phyloP scores from a whole-genome alignment of 225 moss, liverwort and hornwort genomes.

The Lunularia cruciata region DNA sequence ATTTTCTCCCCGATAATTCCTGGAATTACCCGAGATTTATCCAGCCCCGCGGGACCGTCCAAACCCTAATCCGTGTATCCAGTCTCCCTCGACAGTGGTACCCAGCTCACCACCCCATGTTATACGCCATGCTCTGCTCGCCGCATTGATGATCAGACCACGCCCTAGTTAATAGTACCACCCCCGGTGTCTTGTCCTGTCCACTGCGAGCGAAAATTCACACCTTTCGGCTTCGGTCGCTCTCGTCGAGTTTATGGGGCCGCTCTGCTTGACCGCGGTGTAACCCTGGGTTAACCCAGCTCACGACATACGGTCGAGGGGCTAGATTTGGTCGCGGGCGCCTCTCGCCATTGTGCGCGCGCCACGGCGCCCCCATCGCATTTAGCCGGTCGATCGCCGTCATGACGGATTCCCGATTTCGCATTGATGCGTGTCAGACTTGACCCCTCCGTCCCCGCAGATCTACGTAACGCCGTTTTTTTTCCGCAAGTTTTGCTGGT shows the following conservation, averaged over 20 bases:
- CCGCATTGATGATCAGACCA: conserved; percentile 12
- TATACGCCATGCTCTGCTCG: conserved; percentile 11
- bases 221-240: conserved; percentile 10
- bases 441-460: neutral
- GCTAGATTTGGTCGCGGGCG: conserved; percentile 3
- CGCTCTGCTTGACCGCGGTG: no score
- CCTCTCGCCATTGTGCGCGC: neutral
- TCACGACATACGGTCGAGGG: neutral
- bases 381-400: conserved; percentile 10
- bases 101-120: conserved; percentile 11
- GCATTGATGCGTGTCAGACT: neutral
- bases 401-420: neutral
- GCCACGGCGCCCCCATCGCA: neutral
- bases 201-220: neutral
- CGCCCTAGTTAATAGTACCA: neutral
- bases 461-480: conserved; percentile 14
- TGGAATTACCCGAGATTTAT: neutral
- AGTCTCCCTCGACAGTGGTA: conserved; percentile 8
- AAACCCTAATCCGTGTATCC: conserved; percentile 16
- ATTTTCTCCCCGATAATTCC: neutral
- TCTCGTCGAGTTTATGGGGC: no score
- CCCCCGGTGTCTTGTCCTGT: neutral
- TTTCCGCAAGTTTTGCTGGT: conserved; percentile 3
- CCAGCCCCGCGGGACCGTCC: neutral
- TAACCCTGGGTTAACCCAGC: no score